These are phyloP conservation scores for Xylaria cubensis DNA, from an alignment of 495 filamentous ascomycete genomes.

Conservation along the genomic window DNA sequence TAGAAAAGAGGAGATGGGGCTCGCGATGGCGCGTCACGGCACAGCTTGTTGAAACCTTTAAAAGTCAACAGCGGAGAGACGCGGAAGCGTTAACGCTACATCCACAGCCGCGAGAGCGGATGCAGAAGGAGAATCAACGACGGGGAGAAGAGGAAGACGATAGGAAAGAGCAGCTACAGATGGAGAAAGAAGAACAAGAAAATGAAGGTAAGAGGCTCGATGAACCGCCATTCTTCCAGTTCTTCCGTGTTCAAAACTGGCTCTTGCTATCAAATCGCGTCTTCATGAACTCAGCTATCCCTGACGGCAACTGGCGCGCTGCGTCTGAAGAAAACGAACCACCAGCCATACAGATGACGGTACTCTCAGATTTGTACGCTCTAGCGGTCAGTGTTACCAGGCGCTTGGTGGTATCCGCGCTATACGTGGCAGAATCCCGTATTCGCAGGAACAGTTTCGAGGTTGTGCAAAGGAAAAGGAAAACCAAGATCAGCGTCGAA, in stretches of 20 bases:
- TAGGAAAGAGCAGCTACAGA: background rate
- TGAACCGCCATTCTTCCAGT: conserved; percentile 48
- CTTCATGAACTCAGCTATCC: conserved; percentile 77
- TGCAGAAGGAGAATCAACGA: conserved; percentile 26
- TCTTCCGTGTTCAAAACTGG: conserved; percentile 68
- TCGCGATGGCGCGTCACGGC: conserved; percentile 50
- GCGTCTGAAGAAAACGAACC: conserved; percentile 51
- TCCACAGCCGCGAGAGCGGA: conserved; percentile 46
- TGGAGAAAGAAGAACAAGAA: background rate
- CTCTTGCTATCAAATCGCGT: conserved; percentile 67
- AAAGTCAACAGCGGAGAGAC: conserved; percentile 11
- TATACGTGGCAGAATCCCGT: conserved; percentile 70
- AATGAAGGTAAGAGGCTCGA: conserved; percentile 41
- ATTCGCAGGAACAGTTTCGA: conserved; percentile 51
- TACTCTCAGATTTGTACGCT: conserved; percentile 76
- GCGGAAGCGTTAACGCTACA: conserved; percentile 15
- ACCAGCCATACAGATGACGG: conserved; percentile 71
- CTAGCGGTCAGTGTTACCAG: conserved; percentile 69
- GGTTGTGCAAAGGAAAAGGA: conserved; percentile 35
- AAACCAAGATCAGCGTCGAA: conserved; percentile 52
- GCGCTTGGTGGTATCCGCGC: conserved; percentile 67
- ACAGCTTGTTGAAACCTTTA: conserved; percentile 54
- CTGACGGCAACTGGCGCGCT: conserved; percentile 70
- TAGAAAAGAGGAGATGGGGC: conserved; percentile 62
- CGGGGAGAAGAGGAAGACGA: background rate